Evolutionary conservation across 345 rosid genomes (phyloP).

Genomic region (Acer negundo): DNA sequence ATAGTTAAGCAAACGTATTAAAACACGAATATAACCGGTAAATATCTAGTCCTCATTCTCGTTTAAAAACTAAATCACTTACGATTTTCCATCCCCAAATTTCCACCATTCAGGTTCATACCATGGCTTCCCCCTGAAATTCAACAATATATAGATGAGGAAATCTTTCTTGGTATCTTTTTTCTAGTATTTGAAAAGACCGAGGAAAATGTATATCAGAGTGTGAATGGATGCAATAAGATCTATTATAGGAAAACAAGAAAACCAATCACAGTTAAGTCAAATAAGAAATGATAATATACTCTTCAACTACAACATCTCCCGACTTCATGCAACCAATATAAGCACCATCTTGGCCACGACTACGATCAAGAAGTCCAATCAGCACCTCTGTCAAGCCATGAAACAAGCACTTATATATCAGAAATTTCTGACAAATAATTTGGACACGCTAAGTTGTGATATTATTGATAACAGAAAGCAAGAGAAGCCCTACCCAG

Average conservation of each 20-base stretch:
- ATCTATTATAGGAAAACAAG: background rate
- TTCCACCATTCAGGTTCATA: slow-evolving; percentile 99
- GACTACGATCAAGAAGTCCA: slow-evolving; percentile 65
- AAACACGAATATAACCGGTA: background rate
- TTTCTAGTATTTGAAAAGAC: slow-evolving; percentile 1
- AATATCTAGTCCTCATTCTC: background rate
- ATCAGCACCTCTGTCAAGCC: slow-evolving; percentile 70
- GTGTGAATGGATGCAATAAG: background rate
- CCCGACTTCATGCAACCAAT: slow-evolving; percentile 99
- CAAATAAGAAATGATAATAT: slow-evolving; percentile 25
- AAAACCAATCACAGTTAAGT: slow-evolving; percentile 2
- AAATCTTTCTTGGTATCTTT: background rate
- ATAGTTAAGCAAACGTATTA: too few relatives aligned
- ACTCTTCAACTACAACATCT: slow-evolving; percentile 77
- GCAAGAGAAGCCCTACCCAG: slow-evolving; percentile 57
- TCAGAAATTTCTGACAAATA: slow-evolving; percentile 3
- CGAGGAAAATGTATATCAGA: background rate
- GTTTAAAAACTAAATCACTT: slow-evolving; percentile 43
- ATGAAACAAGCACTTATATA: slow-evolving; percentile 19
- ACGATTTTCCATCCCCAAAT: slow-evolving; percentile 93
- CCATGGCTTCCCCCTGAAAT: slow-evolving; percentile 85
- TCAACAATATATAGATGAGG: slow-evolving; percentile 2
- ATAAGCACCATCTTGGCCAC: slow-evolving; percentile 74
- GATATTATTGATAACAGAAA: slow-evolving; percentile 16
- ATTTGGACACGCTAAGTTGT: slow-evolving; percentile 2